Conservation (phyloP, 2,329 filamentous ascomycete genomes). For the Fusarium bactridioides region DNA sequence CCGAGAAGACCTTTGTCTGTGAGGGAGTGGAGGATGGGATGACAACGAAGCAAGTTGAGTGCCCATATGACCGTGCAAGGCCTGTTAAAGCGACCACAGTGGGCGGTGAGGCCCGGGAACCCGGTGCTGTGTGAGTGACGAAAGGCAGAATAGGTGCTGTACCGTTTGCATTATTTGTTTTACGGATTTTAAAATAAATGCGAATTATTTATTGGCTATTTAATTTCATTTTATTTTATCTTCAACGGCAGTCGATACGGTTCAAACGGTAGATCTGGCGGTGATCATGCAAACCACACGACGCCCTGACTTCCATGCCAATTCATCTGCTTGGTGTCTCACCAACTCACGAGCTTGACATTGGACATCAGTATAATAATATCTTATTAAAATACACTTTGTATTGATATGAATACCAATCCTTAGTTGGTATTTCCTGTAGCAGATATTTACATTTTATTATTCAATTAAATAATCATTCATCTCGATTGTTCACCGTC, state of each 20-base stretch:
- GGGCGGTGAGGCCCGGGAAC: slow-evolving; percentile 38
- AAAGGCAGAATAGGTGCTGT: neutral
- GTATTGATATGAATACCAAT: neutral
- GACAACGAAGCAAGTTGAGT: slow-evolving; percentile 27
- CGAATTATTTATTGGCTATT: slow-evolving; percentile 18
- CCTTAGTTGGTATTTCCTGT: rapidly evolving
- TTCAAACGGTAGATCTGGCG: slow-evolving; percentile 10
- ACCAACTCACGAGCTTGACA: neutral
- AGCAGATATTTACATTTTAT: rapidly evolving
- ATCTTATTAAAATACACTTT: neutral
- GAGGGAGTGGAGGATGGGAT: neutral
- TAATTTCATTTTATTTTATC: neutral
- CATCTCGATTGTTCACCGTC: neutral
- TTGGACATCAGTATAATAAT: neutral
- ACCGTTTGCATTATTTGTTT: neutral
- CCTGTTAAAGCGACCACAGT: slow-evolving; percentile 27
- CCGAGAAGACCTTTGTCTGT: neutral
- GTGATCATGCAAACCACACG: neutral
- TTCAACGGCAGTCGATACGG: neutral
- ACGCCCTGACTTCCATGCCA: neutral
- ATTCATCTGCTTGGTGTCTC: neutral
- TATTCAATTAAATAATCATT: neutral
- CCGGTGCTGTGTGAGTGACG: slow-evolving; percentile 33
- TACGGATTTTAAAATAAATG: neutral
- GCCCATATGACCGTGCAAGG: slow-evolving; percentile 47